These are phyloP conservation scores for Alternaria hordeiaustralica DNA, from an alignment of 2,329 filamentous ascomycete species.

Conservation along the genomic window DNA sequence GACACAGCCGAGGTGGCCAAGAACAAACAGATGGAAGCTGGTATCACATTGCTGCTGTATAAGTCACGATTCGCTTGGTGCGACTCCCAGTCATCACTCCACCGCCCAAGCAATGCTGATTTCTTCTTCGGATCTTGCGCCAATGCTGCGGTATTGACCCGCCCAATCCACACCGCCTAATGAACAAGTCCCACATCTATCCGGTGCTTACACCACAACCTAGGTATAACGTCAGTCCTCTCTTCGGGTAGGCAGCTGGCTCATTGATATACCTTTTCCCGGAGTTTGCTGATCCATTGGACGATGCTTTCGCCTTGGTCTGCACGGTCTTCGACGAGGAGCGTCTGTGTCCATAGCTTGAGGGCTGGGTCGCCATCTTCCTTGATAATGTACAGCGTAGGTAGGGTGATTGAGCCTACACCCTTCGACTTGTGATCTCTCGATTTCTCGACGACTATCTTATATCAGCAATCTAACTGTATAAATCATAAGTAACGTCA, in stretches of 20 bases:
- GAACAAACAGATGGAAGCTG: conserved; percentile 1
- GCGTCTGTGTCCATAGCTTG: conserved; percentile 94
- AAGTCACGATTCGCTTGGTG: conserved; percentile 1
- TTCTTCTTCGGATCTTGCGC: conserved; percentile 1
- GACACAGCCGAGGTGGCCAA: background rate
- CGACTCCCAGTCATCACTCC: background rate
- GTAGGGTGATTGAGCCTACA: conserved; percentile 90
- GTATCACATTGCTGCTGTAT: conserved; percentile 12
- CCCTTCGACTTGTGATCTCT: conserved; percentile 84
- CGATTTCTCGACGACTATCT: conserved; percentile 87
- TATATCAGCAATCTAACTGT: conserved; percentile 7
- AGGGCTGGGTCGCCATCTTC: conserved; percentile 96
- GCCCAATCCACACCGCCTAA: conserved; percentile 1
- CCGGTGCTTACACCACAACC: conserved; percentile 45
- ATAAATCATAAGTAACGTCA: background rate
- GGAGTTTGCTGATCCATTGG: conserved; percentile 89
- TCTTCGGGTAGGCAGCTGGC: conserved; percentile 15
- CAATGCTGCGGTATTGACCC: background rate
- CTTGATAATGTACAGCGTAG: conserved; percentile 89
- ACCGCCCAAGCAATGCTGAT: background rate
- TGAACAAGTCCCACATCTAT: conserved; percentile 1
- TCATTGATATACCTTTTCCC: conserved; percentile 81
- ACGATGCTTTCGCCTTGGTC: conserved; percentile 92
- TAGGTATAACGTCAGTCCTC: conserved; percentile 25
- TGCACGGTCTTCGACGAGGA: conserved; percentile 92